These are phyloP conservation scores for Inga laurina DNA, from an alignment of 306 rosid genomes.

Conservation along the genomic window DNA sequence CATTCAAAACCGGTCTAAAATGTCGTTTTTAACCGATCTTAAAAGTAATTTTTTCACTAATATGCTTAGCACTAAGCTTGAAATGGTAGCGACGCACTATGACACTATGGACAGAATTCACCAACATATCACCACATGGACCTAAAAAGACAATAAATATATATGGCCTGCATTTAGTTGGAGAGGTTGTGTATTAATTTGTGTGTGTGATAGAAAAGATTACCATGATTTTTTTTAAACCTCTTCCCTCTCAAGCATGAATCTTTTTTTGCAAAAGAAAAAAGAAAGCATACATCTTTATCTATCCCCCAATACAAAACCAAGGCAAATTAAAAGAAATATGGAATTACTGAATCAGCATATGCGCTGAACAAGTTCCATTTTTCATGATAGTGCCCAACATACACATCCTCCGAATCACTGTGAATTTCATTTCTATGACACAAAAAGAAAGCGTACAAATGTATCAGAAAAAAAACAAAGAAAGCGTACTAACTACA, in stretches of 20 bases:
- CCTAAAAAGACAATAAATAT: neutral
- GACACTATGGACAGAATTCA: neutral
- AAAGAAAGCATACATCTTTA: neutral
- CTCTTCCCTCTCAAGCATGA: neutral
- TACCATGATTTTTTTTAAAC: no score
- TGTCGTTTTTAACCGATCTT: no score
- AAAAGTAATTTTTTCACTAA: no score
- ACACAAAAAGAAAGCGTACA: no score
- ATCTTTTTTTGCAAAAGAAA: no score
- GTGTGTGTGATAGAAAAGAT: neutral
- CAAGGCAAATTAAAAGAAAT: neutral
- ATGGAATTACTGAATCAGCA: neutral
- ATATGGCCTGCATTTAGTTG: neutral
- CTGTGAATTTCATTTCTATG: neutral
- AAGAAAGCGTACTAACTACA: neutral
- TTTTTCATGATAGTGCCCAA: neutral
- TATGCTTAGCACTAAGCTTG: neutral
- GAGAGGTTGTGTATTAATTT: neutral
- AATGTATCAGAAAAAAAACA: no score
- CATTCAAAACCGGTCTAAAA: no score
- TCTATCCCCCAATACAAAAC: neutral
- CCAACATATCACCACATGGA: neutral
- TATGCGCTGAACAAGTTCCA: neutral
- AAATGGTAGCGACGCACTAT: neutral
- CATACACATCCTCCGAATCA: neutral